phyloP scores from a whole-genome alignment of 495 filamentous ascomycete genomes.

The Penicillium robsamsonii region DNA sequence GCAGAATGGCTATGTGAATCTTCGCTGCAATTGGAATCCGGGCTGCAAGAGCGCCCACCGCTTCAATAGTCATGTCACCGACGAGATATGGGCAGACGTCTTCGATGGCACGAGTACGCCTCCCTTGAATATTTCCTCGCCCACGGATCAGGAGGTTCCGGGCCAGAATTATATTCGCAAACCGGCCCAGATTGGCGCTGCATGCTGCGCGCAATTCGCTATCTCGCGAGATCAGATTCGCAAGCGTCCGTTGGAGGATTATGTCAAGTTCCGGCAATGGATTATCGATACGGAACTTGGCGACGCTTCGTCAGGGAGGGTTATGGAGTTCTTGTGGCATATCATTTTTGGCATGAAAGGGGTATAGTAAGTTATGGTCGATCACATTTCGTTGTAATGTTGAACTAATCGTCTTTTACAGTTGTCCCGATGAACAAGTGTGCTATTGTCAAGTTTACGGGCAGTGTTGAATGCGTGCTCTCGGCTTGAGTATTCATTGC shows the following conservation, averaged over 20 bases:
- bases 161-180: conserved; percentile 26
- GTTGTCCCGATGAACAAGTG: conserved; percentile 46
- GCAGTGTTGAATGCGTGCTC: conserved; percentile 30
- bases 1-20: conserved; percentile 61
- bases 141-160: conserved; percentile 11
- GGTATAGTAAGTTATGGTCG: conserved; percentile 39
- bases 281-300: conserved; percentile 56
- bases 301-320: conserved; percentile 64
- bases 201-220: conserved; percentile 70
- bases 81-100: conserved; percentile 50
- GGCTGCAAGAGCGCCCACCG: conserved; percentile 53
- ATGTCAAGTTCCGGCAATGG: conserved; percentile 65
- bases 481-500: neutral
- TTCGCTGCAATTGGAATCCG: conserved; percentile 64
- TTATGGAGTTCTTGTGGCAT: conserved; percentile 76
- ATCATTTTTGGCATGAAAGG: conserved; percentile 57
- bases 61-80: conserved; percentile 59
- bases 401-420: conserved; percentile 13
- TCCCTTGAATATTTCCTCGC: conserved; percentile 33
- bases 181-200: conserved; percentile 39
- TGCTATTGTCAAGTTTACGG: conserved; percentile 54
- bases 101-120: conserved; percentile 55
- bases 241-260: conserved; percentile 55
- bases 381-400: neutral
- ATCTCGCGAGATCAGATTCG: conserved; percentile 53